Evolutionary conservation across 768 basidiomycete species (phyloP).

Genomic region (Trametes punicea): DNA sequence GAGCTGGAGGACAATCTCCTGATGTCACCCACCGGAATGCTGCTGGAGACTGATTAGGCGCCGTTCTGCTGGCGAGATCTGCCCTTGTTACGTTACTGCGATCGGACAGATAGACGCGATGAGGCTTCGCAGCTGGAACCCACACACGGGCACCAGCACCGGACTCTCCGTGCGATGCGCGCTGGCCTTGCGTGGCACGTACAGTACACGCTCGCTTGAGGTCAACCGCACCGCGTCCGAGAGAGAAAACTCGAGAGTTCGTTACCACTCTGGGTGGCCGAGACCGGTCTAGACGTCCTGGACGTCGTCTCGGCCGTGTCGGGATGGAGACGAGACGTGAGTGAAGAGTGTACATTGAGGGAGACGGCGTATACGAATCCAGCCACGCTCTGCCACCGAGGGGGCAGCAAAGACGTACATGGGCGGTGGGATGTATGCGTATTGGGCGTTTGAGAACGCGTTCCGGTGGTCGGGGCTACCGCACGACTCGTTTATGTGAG

Average conservation of each 20-base stretch:
- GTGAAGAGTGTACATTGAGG: background rate
- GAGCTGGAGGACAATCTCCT: background rate
- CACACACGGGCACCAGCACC: background rate
- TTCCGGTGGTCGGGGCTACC: conserved; percentile 2
- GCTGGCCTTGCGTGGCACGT: background rate
- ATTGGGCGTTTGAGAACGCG: background rate
- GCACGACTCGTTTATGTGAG: no score
- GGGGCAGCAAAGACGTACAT: no score
- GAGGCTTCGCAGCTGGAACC: background rate
- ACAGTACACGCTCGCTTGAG: background rate
- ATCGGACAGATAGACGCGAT: background rate
- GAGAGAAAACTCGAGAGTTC: conserved; percentile 1
- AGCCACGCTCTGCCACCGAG: background rate
- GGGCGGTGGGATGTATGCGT: background rate
- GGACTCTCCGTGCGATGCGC: background rate
- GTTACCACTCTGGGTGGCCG: background rate
- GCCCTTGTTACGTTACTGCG: conserved; percentile 15
- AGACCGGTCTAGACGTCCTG: conserved; percentile 7
- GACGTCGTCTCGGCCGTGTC: conserved; percentile 1
- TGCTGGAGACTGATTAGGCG: background rate
- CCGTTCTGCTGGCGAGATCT: conserved; percentile 12
- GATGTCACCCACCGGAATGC: background rate
- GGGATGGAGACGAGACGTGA: conserved; percentile 11
- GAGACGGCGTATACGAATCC: conserved; percentile 7
- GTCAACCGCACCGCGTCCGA: background rate